A percentile compares a stretch with the other conserved stretches of the same genome.
phyloP scores from a whole-genome alignment of 805 yeast genomes.

The Candida vartiovaarae region DNA sequence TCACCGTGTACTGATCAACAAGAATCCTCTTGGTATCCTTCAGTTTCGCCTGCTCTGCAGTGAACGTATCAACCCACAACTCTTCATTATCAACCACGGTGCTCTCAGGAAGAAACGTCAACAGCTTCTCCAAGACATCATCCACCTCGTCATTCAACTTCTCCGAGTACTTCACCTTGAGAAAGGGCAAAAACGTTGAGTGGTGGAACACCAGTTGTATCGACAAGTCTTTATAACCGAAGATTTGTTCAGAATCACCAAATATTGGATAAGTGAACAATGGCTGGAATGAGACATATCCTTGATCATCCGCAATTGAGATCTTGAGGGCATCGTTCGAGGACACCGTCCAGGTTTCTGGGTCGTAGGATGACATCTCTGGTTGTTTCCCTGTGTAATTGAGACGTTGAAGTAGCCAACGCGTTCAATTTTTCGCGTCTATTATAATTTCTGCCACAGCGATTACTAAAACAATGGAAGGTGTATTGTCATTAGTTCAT shows the following conservation, averaged over 20 bases:
- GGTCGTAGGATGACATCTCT: slow-evolving; percentile 41
- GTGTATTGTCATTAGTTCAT: no score
- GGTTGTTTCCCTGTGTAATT: not conserved
- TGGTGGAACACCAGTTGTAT: slow-evolving; percentile 70
- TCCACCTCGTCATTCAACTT: slow-evolving; percentile 49
- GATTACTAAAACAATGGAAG: no score
- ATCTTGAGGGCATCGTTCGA: slow-evolving; percentile 63
- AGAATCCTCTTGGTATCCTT: slow-evolving; percentile 30
- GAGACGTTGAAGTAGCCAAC: not conserved
- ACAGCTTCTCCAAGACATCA: slow-evolving; percentile 49
- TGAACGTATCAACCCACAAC: slow-evolving; percentile 55
- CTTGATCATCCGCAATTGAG: slow-evolving; percentile 50
- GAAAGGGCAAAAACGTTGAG: slow-evolving; percentile 63
- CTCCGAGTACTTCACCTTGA: slow-evolving; percentile 49
- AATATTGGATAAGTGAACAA: slow-evolving; percentile 85
- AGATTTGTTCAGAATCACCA: slow-evolving; percentile 86
- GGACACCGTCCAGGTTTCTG: slow-evolving; percentile 69
- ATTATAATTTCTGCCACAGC: no score
- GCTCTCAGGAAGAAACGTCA: slow-evolving; percentile 54
- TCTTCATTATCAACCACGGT: slow-evolving; percentile 57
- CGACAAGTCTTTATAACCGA: slow-evolving; percentile 68
- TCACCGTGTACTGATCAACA: slow-evolving; percentile 28
- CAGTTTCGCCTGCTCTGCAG: slow-evolving; percentile 36
- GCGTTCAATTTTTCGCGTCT: not conserved
- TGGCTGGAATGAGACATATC: slow-evolving; percentile 65